Evolutionary conservation across 2,329 filamentous ascomycete species (phyloP).

Genomic region (Myriosclerotinia duriaeana): DNA sequence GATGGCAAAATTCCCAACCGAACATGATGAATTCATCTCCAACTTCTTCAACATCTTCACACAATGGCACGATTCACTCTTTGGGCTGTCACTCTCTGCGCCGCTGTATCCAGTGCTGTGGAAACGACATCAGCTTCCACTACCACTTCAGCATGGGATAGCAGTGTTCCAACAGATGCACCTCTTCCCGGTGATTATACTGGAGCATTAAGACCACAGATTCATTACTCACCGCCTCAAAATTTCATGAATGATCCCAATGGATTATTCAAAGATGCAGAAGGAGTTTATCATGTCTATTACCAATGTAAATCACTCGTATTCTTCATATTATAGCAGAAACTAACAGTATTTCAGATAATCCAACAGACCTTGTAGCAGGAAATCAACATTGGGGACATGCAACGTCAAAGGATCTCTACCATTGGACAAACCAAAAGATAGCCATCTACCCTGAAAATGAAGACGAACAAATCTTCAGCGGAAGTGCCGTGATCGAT

Average conservation of each 20-base stretch:
- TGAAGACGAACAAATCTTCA: slow-evolving; percentile 50
- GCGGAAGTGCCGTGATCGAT: slow-evolving; percentile 52
- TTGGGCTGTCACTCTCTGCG: slow-evolving; percentile 26
- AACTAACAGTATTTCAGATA: slow-evolving; percentile 42
- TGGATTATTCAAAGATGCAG: slow-evolving; percentile 58
- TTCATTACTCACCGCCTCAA: slow-evolving; percentile 56
- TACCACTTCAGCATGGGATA: slow-evolving; percentile 27
- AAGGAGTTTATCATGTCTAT: slow-evolving; percentile 62
- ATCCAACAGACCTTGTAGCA: slow-evolving; percentile 49
- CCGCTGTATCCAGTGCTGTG: slow-evolving; percentile 20
- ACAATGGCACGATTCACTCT: slow-evolving; percentile 13
- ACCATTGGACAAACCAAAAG: slow-evolving; percentile 63
- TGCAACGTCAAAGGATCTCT: slow-evolving; percentile 60
- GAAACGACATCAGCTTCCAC: slow-evolving; percentile 26
- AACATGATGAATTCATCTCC: neutral
- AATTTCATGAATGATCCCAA: slow-evolving; percentile 64
- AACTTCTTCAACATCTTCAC: neutral
- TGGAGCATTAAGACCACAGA: slow-evolving; percentile 46
- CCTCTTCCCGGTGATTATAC: slow-evolving; percentile 34
- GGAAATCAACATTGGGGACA: slow-evolving; percentile 68
- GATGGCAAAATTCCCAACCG: neutral
- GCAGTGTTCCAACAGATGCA: slow-evolving; percentile 31
- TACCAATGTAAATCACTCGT: slow-evolving; percentile 54
- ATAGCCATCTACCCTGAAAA: slow-evolving; percentile 55
- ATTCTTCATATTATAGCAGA: neutral